phyloP scores from a whole-genome alignment of 2,329 filamentous ascomycete genomes.

The Fusarium sp. region DNA sequence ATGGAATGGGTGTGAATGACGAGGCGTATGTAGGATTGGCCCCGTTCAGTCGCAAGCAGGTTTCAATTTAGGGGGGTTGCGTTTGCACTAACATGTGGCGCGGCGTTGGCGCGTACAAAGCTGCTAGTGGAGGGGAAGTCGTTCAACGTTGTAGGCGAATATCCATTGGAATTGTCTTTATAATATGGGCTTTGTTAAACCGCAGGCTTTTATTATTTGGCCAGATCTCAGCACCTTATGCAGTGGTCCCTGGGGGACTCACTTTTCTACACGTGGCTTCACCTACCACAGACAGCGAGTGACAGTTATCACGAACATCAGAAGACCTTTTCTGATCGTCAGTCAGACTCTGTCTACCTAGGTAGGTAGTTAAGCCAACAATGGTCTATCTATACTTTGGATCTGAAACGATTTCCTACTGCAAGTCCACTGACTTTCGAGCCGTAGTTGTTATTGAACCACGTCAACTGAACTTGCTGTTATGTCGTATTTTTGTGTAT shows the following conservation, averaged over 20 bases:
- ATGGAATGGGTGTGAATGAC: slow-evolving; percentile 34
- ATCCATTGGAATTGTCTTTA: neutral
- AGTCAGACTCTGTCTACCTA: neutral
- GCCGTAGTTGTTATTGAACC: no score
- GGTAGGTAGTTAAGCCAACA: no score
- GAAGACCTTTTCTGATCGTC: no score
- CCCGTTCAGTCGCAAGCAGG: slow-evolving; percentile 5
- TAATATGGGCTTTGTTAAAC: neutral
- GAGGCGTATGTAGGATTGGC: slow-evolving; percentile 22
- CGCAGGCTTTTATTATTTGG: neutral
- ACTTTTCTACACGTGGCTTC: slow-evolving; percentile 15
- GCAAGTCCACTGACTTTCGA: no score
- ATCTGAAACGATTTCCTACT: no score
- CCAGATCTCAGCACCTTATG: neutral
- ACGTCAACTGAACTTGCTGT: no score
- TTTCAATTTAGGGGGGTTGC: slow-evolving; percentile 29
- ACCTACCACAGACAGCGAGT: neutral
- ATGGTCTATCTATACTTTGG: no score
- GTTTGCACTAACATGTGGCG: slow-evolving; percentile 22
- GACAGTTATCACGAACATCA: neutral
- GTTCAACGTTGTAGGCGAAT: neutral
- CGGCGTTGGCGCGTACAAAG: slow-evolving; percentile 3
- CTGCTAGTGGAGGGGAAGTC: slow-evolving; percentile 6
- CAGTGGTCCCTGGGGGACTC: neutral
- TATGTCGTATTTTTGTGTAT: no score